Conservation (phyloP, 1,284 basidiomycete species). For the Boletus semigastroideus region DNA sequence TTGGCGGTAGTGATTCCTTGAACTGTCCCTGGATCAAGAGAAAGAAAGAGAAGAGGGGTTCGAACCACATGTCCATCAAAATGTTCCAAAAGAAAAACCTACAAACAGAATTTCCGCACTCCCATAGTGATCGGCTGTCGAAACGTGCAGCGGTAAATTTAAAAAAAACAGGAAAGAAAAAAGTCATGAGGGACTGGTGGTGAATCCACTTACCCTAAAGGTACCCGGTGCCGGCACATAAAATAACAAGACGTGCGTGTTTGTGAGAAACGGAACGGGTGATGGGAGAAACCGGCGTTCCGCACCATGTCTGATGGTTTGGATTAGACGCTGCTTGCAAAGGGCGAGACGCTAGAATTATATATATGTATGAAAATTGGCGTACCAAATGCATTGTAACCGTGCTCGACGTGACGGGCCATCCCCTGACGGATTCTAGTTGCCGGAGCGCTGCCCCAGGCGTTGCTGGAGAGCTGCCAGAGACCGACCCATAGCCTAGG, state of each 20-base stretch:
- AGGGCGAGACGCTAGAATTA: background rate
- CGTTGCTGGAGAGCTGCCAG: constrained; percentile 81
- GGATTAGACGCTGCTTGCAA: constrained; percentile 5
- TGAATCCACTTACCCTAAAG: constrained; percentile 19
- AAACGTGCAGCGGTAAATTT: constrained; percentile 9
- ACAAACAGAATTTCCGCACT: constrained; percentile 77
- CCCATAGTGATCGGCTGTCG: constrained; percentile 78
- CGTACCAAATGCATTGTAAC: constrained; percentile 73
- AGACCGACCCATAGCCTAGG: constrained; percentile 76
- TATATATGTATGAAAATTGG: background rate
- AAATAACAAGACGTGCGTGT: background rate
- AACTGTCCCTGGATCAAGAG: constrained; percentile 60
- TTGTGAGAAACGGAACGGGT: constrained; percentile 20
- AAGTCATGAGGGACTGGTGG: too few species aligned
- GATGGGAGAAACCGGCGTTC: constrained; percentile 7
- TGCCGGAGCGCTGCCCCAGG: constrained; percentile 75
- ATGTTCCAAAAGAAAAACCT: constrained; percentile 26
- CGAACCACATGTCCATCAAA: constrained; percentile 1
- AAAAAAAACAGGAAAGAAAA: too few species aligned
- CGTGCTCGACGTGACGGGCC: constrained; percentile 59
- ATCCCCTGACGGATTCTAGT: constrained; percentile 66
- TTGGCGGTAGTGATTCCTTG: constrained; percentile 43
- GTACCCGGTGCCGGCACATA: constrained; percentile 1
- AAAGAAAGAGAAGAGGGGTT: constrained; percentile 4
- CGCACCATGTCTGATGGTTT: constrained; percentile 54